Base-by-base conservation (phyloP, 805 yeast genomes). In the Starmerella asiatica region DNA sequence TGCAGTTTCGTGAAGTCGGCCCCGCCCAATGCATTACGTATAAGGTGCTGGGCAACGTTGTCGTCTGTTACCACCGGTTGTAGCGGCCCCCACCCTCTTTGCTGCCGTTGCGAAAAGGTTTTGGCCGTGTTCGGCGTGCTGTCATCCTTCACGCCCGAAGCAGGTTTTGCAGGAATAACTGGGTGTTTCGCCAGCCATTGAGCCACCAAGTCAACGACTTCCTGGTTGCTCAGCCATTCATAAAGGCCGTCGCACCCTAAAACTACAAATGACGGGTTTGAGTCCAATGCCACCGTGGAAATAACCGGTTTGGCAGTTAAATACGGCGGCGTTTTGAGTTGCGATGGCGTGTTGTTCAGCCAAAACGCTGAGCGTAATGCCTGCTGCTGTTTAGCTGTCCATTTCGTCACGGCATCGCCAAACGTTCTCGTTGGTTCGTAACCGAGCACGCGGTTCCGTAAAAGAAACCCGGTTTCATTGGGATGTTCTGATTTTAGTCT, bases 301-400 rank as follows among this genome's bases (percentile, higher is more conserved):
- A 86, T 70, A 23, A 80, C 93, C 0, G 98, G 98, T 55, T 77
- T 85, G 0, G 97, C 96, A 1, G 97, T 88, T 16, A 88, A 95
- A 56, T 88, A 88, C 0, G 98, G 98, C 2, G 98, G 97, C 3
- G 94, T 76, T 43, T 73, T 65, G 43, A 81, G 68, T 24, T 91
- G 91, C 30, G 64, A 64, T 17, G 78, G 70, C 6, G 61, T 50
- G 40, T 70, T 62, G 56, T 88, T 72, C 29, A 93, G 88, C 56
- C 86, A 86, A 48, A 83, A 76, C 50, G 74, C 76, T 43, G 76
- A 68, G 51, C 79, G 76, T 17, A 80, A 66, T 43, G 68, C 61
- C 30, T 76, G 76, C 52, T 91, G 95, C 40, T 83, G 70, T 15
- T 75, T 72, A 16, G 62, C 61, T 17, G 84, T 73, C 65, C 93